Conservation (phyloP, 1,139 yeast species). For the Hanseniaspora uvarum region DNA sequence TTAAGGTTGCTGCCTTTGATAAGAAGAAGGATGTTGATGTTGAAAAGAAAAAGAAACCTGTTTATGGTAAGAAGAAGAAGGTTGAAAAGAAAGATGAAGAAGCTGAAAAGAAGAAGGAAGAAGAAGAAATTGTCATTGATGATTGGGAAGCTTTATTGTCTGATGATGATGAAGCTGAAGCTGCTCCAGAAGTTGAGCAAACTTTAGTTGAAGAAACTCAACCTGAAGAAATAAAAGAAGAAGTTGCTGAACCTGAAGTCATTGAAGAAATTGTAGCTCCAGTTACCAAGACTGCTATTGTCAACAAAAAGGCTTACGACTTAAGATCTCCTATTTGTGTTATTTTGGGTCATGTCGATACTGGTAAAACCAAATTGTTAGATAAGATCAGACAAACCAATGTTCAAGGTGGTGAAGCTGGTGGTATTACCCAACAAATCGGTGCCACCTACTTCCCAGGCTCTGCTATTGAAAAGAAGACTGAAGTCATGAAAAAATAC, state of each 20-base stretch:
- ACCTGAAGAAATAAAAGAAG: constrained; percentile 21
- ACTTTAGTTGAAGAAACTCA: constrained; percentile 24
- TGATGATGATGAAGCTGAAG: constrained; percentile 36
- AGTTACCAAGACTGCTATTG: constrained; percentile 25
- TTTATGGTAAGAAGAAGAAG: constrained; percentile 52
- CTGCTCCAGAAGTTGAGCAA: constrained; percentile 18
- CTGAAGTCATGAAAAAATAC: constrained; percentile 77
- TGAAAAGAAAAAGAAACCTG: constrained; percentile 40
- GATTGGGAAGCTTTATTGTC: constrained; percentile 59
- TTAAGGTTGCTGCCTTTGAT: constrained; percentile 64
- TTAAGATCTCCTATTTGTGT: constrained; percentile 98
- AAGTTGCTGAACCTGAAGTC: constrained; percentile 26
- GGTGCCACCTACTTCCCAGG: constrained; percentile 99
- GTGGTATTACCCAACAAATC: constrained; percentile 99
- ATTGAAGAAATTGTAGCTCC: constrained; percentile 18
- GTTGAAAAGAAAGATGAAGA: constrained; percentile 27
- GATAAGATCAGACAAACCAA: constrained; percentile 97
- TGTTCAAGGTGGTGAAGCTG: constrained; percentile 99
- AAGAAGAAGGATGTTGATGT: constrained; percentile 30
- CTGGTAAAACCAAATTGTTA: constrained; percentile 93
- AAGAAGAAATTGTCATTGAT: constrained; percentile 39
- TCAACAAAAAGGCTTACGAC: constrained; percentile 32
- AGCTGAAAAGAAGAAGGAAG: constrained; percentile 26
- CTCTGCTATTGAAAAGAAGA: constrained; percentile 81
- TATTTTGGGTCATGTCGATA: constrained; percentile 98